Percentiles rank a stretch among this genome's conserved stretches.
These are phyloP conservation scores for Bruguiera hainesii DNA, from an alignment of 441 rosid genomes.

Conservation along the genomic window DNA sequence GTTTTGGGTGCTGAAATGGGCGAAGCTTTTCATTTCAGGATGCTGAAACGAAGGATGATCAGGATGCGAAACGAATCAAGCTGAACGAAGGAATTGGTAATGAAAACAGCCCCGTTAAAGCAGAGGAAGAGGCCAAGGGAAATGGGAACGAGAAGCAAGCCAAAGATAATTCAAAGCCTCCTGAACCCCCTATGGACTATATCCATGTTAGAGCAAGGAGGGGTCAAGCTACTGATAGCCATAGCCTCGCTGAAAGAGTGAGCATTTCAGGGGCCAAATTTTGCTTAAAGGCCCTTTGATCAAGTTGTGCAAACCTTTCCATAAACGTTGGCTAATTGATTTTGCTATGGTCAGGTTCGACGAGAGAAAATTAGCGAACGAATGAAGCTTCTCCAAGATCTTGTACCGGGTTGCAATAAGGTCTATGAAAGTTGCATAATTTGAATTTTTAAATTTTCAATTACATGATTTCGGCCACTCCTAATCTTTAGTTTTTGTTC, in stretches of 20 bases:
- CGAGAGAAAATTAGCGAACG: constrained; percentile 87
- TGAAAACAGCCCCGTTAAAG: constrained; percentile 20
- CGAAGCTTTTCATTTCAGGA: constrained; percentile 31
- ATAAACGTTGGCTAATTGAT: neutral
- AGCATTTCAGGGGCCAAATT: neutral
- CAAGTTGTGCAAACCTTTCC: neutral
- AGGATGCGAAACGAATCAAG: constrained; percentile 44
- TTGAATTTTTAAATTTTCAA: neutral
- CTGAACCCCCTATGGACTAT: constrained; percentile 77
- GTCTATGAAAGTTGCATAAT: constrained; percentile 12
- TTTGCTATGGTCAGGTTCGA: constrained; percentile 49
- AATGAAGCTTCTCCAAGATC: constrained; percentile 92
- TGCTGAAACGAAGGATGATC: constrained; percentile 37
- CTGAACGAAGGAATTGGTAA: constrained; percentile 30
- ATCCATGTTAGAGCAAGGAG: constrained; percentile 96
- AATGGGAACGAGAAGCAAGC: constrained; percentile 27
- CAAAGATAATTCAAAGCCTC: constrained; percentile 47
- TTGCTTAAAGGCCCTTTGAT: neutral
- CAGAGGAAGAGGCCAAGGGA: constrained; percentile 26
- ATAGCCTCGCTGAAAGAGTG: constrained; percentile 94
- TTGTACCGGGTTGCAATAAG: constrained; percentile 93
- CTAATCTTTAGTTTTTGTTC: neutral
- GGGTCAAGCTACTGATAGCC: constrained; percentile 97
- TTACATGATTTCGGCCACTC: neutral
- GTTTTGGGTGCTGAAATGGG: constrained; percentile 4